Evolutionary conservation across 495 filamentous ascomycete genomes (phyloP), one percentile per base, ranked within the genome.

Genomic region (Aspergillus nanangensis): DNA sequence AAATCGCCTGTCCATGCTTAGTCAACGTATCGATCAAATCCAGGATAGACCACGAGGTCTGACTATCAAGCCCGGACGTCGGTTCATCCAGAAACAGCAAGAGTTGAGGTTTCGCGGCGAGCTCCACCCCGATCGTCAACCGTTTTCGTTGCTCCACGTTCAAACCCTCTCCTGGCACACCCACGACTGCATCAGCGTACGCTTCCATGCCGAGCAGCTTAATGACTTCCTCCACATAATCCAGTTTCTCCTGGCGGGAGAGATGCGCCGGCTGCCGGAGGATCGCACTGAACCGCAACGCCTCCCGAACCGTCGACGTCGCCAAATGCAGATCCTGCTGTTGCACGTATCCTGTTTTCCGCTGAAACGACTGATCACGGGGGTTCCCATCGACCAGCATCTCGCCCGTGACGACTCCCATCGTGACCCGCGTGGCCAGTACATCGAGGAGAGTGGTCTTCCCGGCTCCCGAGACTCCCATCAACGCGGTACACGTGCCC

Each of bases 291-390:
- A 96, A 96, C 39, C 74, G 74, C 15, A 96, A 74, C 19, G 91
- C 87, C 55, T 77, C 91, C 27, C 90, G 79, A 22, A 95, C 90
- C 4, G 90, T 96, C 0, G 82, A 79, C 0, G 88, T 92, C 14
- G 82, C 69, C 7, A 92, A 72, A 64, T 94, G 90, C 1, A 96
- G 75, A 79, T 96, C 91, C 62, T 95, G 90, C 58, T 96, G 91
- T 57, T 96, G 88, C 11, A 90, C 91, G 53, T 95, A 96, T n/a
- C 90, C 90, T 3, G 88, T 94, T 67, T 91, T 91, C 25, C 90
- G 81, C 58, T 92, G 88, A 73, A 95, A 95, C 0, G 84, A 87
- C 11, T 74, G 67, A 54, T 93, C 86, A 13, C 82, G 63, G 1
- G 58, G 61, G 10, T 55, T 45, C 9, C 78, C 78, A 52, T 80